Conservation (phyloP, 169 alveolate genomes). For the Besnoitia besnoiti region DNA sequence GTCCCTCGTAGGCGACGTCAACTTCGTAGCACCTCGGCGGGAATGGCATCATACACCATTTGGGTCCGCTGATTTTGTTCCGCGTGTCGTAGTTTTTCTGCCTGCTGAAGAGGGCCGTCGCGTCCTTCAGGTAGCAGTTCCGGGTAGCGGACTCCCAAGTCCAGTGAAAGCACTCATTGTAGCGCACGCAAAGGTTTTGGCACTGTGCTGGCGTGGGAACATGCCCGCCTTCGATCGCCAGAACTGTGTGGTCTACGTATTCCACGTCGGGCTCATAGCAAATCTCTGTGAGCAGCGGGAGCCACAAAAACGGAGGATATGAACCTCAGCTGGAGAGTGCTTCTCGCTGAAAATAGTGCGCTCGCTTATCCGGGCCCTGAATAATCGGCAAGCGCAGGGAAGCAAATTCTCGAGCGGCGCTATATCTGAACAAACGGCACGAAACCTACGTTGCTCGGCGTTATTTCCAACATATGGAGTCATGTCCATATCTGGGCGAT, state of each 20-base stretch:
- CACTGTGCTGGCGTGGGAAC: not conserved
- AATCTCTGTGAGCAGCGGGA: not conserved
- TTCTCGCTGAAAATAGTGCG: too few species aligned
- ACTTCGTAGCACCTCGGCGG: conserved; percentile 21
- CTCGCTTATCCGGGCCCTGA: too few species aligned
- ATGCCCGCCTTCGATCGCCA: not conserved
- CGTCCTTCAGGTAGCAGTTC: not conserved
- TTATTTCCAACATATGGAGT: not conserved
- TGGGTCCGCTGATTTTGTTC: not conserved
- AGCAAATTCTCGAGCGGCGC: too few species aligned
- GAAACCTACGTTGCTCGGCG: not conserved
- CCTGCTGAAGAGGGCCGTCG: not conserved
- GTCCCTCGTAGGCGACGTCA: not conserved
- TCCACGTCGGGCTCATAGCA: conserved; percentile 14
- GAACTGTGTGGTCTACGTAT: not conserved
- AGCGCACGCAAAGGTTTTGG: not conserved
- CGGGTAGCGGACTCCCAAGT: not conserved
- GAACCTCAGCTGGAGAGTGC: too few species aligned
- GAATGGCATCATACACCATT: conserved; percentile 2
- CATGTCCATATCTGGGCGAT: not conserved
- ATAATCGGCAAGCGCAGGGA: too few species aligned
- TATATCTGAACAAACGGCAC: not conserved
- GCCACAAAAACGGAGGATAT: too few species aligned
- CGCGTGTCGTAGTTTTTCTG: not conserved
- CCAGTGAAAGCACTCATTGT: not conserved